phyloP scores from a whole-genome alignment of 768 basidiomycete genomes.

The Collybia nuda region DNA sequence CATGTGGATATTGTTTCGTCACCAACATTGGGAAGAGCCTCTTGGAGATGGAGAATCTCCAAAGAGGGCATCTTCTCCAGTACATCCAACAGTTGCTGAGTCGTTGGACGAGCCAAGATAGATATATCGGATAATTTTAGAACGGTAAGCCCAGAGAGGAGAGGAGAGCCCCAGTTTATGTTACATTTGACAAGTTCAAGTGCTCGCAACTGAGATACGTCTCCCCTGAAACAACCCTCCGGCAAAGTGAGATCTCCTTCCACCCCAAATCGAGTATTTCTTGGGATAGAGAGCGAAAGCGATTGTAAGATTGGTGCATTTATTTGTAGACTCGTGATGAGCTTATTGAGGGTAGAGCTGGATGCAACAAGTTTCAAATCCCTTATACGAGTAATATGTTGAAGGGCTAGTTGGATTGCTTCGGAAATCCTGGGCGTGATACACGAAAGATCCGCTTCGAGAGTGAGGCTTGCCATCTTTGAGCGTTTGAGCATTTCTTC shows the following conservation, averaged over 20 bases:
- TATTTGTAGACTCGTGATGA: slow-evolving; percentile 21
- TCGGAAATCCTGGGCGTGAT: slow-evolving; percentile 24
- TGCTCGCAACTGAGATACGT: slow-evolving; percentile 30
- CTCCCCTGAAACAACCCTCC: slow-evolving; percentile 24
- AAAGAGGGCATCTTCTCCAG: slow-evolving; percentile 33
- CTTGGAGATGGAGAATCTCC: slow-evolving; percentile 31
- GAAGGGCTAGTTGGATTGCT: slow-evolving; percentile 26
- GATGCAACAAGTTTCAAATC: slow-evolving; percentile 27
- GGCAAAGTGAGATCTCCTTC: slow-evolving; percentile 22
- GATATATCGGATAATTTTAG: slow-evolving; percentile 32
- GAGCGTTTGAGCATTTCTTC: slow-evolving; percentile 45
- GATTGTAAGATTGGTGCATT: slow-evolving; percentile 31
- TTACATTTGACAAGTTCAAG: slow-evolving; percentile 33
- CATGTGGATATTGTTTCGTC: slow-evolving; percentile 3
- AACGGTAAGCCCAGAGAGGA: slow-evolving; percentile 33
- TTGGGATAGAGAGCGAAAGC: slow-evolving; percentile 21
- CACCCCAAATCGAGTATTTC: slow-evolving; percentile 16
- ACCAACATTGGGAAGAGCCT: slow-evolving; percentile 28
- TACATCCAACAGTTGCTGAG: slow-evolving; percentile 27
- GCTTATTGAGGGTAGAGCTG: slow-evolving; percentile 20
- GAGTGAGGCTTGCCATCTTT: slow-evolving; percentile 33
- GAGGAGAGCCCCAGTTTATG: slow-evolving; percentile 32
- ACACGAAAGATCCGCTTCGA: slow-evolving; percentile 24
- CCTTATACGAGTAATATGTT: slow-evolving; percentile 30
- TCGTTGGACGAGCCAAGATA: slow-evolving; percentile 23